phyloP scores from a whole-genome alignment of 345 rosid genomes.

The Luvunga scandens region DNA sequence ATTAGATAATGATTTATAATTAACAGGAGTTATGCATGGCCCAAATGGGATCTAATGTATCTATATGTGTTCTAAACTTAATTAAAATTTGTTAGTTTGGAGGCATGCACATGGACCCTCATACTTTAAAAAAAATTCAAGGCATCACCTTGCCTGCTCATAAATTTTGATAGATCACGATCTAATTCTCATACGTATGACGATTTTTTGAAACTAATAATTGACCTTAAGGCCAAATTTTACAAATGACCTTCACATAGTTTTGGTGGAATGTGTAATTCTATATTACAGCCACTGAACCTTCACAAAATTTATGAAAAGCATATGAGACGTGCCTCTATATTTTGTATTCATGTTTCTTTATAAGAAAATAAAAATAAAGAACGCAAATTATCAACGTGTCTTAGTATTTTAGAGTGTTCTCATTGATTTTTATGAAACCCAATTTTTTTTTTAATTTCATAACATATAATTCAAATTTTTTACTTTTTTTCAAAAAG shows the following conservation, averaged over 20 bases:
- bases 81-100: not conserved
- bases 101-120: not conserved
- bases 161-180: not conserved
- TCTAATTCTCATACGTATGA: not conserved
- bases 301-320: not conserved
- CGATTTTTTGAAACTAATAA: not conserved
- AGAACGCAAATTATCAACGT: fast-evolving
- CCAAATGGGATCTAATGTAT: too few relatives aligned
- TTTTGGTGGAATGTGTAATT: not conserved
- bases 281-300: not conserved
- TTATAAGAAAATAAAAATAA: too few relatives aligned
- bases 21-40: not conserved
- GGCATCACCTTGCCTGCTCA: not conserved
- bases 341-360: too few relatives aligned
- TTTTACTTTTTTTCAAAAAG: too few relatives aligned
- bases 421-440: too few relatives aligned
- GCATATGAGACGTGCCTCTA: too few relatives aligned
- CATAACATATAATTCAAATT: too few relatives aligned
- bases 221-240: not conserved
- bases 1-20: not conserved
- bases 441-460: too few relatives aligned
- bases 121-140: not conserved
- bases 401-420: too few relatives aligned
- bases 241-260: not conserved
- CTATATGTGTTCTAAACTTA: too few relatives aligned